phyloP scores from a whole-genome alignment of 2,329 filamentous ascomycete genomes.

The Ceratocystis papillata region DNA sequence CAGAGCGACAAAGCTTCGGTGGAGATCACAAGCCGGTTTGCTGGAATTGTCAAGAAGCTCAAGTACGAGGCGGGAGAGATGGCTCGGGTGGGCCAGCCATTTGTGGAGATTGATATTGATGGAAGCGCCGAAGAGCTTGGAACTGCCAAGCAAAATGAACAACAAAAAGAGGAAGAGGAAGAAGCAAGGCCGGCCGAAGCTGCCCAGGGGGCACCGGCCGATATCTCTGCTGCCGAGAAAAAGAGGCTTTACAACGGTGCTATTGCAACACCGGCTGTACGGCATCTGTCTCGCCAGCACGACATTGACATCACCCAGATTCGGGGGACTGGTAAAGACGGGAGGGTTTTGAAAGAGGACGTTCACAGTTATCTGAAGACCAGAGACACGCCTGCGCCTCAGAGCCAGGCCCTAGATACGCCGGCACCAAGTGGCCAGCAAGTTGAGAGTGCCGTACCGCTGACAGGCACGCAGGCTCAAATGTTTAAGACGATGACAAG shows the following conservation, averaged over 20 bases:
- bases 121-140: conserved; percentile 44
- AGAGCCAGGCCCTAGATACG: conserved; percentile 28
- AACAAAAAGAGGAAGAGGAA: not conserved
- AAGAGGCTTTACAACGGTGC: conserved; percentile 54
- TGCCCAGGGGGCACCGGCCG: conserved; percentile 31
- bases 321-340: conserved; percentile 77
- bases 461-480: conserved; percentile 71
- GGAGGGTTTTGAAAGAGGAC: conserved; percentile 86
- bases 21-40: conserved; percentile 90
- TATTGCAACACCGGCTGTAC: conserved; percentile 83
- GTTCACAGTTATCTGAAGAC: conserved; percentile 59
- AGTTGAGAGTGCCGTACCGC: conserved; percentile 54
- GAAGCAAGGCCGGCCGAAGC: conserved; percentile 14
- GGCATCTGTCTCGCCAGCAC: conserved; percentile 72
- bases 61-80: conserved; percentile 95
- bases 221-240: conserved; percentile 14
- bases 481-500: conserved; percentile 99
- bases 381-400: conserved; percentile 32
- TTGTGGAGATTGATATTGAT: conserved; percentile 90
- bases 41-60: conserved; percentile 90
- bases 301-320: conserved; percentile 69
- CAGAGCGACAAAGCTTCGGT: conserved; percentile 91
- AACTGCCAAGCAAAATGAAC: not conserved
- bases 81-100: conserved; percentile 85
- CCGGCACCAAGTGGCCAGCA: conserved; percentile 38